These are phyloP conservation scores for Irpex sp. DNA, from an alignment of 1,284 basidiomycete genomes.

Conservation along the genomic window DNA sequence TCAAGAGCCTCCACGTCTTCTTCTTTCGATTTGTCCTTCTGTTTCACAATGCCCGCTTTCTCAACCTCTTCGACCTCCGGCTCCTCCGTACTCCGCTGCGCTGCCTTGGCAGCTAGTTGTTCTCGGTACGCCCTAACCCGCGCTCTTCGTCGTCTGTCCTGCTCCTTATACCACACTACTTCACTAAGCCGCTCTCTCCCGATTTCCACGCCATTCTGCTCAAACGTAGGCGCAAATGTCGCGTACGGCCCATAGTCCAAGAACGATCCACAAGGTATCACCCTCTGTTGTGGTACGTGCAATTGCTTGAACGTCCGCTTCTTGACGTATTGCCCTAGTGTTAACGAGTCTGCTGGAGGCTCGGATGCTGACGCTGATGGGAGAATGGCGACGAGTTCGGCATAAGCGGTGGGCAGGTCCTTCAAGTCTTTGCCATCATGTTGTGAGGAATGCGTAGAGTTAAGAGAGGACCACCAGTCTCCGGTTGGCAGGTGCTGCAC, in stretches of 20 bases:
- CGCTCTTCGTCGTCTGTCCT: constrained; percentile 22
- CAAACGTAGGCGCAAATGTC: constrained; percentile 74
- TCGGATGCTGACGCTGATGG: constrained; percentile 49
- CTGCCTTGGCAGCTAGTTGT: constrained; percentile 11
- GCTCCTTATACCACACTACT: constrained; percentile 39
- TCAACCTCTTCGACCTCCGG: constrained; percentile 1
- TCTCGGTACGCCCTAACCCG: constrained; percentile 18
- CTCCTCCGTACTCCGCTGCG: background rate
- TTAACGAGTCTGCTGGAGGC: constrained; percentile 29
- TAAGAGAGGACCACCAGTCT: constrained; percentile 76
- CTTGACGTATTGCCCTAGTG: constrained; percentile 30
- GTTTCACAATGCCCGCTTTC: constrained; percentile 7
- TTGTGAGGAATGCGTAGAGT: constrained; percentile 37
- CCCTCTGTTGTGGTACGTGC: constrained; percentile 41
- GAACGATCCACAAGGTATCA: constrained; percentile 58
- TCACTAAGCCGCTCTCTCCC: constrained; percentile 59
- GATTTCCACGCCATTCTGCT: constrained; percentile 65
- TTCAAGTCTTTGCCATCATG: constrained; percentile 40
- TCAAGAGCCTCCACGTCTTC: constrained; percentile 35
- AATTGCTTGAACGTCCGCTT: constrained; percentile 22
- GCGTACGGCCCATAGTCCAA: constrained; percentile 73
- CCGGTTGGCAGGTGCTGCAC: constrained; percentile 72
- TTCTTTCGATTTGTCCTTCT: constrained; percentile 9
- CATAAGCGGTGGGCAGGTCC: constrained; percentile 55
- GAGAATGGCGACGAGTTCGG: constrained; percentile 70